Evolutionary conservation across 2,329 filamentous ascomycete species (phyloP), one percentile per base, ranked within the genome.

Genomic region (Lecanicillium sp.): DNA sequence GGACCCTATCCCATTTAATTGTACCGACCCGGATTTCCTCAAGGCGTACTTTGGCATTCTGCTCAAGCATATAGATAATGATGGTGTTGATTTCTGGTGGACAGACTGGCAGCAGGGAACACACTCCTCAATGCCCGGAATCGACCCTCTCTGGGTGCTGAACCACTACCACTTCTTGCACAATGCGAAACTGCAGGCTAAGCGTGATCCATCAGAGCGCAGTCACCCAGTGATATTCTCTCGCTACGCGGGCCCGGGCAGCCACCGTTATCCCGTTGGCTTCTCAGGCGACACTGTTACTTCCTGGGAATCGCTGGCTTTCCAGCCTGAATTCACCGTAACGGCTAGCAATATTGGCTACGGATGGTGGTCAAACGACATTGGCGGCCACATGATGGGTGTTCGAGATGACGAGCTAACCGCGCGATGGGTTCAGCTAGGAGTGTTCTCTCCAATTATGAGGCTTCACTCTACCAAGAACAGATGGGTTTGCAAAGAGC

Each of bases 71-170:
- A 60, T 80, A 19, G 77, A 81, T 44, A 60, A 69, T 1, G 59
- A 73, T 8, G 77, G 72, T 1, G 64, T 69, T 17, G 77, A 81
- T 49, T 79, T 82, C 41, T 80, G 76, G 74, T 82, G 78, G 78
- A 66, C 81, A 19, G 78, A 82, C 51, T 82, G 77, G 77, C 78
- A 82, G 53, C 78, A 81, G 52, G 78, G 78, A 2, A 57, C 62
- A 3, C 60, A 65, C 40, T 75, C 74, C 2, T 64, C 65, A 25
- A 64, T 79, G 5, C 69, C 66, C 0, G 75, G 75, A 2, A 59
- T 81, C 3, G 78, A 81, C 51, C 78, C 78, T 0, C 59, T 82
- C 0, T 81, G 78, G 77, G 57, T 80, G 17, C 63, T 81, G 15
- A 82, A 81, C 48, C 78, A 82, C 50, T 81, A 72, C 49, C 75